Conservation (phyloP, 2,329 filamentous ascomycete species). For the Nemania serpens region DNA sequence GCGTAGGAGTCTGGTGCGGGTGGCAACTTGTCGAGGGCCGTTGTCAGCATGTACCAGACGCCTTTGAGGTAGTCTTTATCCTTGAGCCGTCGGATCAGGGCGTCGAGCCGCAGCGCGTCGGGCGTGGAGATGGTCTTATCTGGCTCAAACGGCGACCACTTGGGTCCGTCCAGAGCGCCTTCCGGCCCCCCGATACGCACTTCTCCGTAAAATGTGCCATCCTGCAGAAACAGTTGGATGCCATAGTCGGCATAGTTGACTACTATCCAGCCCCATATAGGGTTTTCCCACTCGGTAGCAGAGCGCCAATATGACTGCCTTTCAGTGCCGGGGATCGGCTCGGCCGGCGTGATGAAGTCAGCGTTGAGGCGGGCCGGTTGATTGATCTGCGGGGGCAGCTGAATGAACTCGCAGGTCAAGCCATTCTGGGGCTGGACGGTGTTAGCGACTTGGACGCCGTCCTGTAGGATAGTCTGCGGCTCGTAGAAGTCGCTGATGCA, state of each 20-base stretch:
- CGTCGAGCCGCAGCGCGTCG: constrained; percentile 38
- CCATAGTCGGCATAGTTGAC: constrained; percentile 48
- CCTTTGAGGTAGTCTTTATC: constrained; percentile 38
- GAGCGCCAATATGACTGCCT: constrained; percentile 27
- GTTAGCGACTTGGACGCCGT: constrained; percentile 29
- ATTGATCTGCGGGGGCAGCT: constrained; percentile 48
- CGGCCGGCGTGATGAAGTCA: constrained; percentile 34
- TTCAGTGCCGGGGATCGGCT: neutral
- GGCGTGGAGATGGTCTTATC: constrained; percentile 1
- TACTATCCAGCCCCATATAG: constrained; percentile 50
- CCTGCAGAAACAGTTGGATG: constrained; percentile 48
- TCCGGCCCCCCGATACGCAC: constrained; percentile 44
- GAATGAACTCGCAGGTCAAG: constrained; percentile 31
- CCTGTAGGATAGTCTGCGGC: constrained; percentile 33
- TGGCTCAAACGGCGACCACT: constrained; percentile 45
- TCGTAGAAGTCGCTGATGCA: constrained; percentile 44
- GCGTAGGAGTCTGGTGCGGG: constrained; percentile 44
- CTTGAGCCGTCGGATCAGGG: constrained; percentile 33
- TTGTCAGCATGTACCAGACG: constrained; percentile 46
- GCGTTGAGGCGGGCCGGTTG: constrained; percentile 39
- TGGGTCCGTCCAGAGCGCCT: constrained; percentile 27
- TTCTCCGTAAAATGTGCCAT: constrained; percentile 50
- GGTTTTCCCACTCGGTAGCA: constrained; percentile 45
- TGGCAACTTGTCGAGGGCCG: constrained; percentile 33
- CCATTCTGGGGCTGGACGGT: constrained; percentile 29